phyloP scores from a whole-genome alignment of 441 rosid species.

The Metrosideros polymorpha region DNA sequence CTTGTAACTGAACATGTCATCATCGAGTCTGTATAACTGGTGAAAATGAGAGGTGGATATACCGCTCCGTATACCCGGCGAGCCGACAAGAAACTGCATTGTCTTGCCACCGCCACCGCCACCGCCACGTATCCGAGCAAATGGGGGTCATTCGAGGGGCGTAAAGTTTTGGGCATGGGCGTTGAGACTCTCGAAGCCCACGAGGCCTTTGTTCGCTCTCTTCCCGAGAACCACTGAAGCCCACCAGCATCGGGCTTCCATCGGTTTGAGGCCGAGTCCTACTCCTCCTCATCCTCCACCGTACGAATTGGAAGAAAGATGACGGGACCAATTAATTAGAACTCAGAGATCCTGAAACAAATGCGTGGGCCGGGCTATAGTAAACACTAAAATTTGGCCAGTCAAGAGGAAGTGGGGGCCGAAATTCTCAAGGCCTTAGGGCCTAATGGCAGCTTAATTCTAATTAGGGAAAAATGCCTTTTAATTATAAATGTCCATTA shows the following conservation, averaged over 20 bases:
- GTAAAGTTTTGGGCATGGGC: neutral
- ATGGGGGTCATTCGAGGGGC: neutral
- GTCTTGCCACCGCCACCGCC: no score
- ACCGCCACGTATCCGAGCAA: no score
- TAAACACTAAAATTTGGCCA: no score
- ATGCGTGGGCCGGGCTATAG: no score
- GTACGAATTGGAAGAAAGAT: neutral
- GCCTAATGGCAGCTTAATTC: no score
- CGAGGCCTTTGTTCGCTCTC: neutral
- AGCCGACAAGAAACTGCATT: neutral
- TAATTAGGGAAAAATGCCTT: no score
- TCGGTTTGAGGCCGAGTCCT: neutral
- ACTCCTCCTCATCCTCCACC: neutral
- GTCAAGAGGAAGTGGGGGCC: no score
- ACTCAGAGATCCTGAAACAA: neutral
- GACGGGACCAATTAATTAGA: neutral
- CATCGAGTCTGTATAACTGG: accelerated
- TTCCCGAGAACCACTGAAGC: neutral
- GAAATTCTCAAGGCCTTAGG: no score
- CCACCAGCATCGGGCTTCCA: neutral
- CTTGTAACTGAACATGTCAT: accelerated
- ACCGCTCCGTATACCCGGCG: accelerated
- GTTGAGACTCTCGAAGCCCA: neutral
- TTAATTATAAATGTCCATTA: no score
- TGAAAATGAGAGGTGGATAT: neutral